Conservation (phyloP, 2,329 filamentous ascomycete species). For the Ceratocystis eucalypticola region DNA sequence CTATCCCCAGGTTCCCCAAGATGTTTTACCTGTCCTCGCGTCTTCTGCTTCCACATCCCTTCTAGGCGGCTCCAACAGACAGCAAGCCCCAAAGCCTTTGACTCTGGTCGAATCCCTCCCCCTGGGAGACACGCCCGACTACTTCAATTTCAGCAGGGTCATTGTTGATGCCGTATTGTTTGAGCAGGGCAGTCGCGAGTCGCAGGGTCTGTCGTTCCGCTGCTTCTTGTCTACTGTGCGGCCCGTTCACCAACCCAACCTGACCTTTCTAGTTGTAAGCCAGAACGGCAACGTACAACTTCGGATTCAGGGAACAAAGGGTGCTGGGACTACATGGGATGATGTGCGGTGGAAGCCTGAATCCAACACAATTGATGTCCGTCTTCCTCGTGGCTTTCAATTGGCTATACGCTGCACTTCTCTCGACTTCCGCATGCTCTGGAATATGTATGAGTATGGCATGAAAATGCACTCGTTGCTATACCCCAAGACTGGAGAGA, state of each 20-base stretch:
- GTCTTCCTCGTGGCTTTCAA: slow-evolving; percentile 61
- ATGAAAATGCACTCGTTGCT: slow-evolving; percentile 60
- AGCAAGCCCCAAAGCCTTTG: slow-evolving; percentile 36
- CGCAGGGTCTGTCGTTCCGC: slow-evolving; percentile 54
- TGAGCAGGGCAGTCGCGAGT: slow-evolving; percentile 51
- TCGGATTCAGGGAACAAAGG: slow-evolving; percentile 54
- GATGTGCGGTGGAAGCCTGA: slow-evolving; percentile 69
- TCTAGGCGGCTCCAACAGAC: slow-evolving; percentile 35
- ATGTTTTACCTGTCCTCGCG: slow-evolving; percentile 56
- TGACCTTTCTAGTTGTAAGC: slow-evolving; percentile 62
- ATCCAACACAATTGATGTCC: slow-evolving; percentile 50
- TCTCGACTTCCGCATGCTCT: slow-evolving; percentile 64
- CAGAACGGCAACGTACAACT: slow-evolving; percentile 68
- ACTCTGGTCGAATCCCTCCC: slow-evolving; percentile 51
- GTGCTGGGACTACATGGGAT: slow-evolving; percentile 60
- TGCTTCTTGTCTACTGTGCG: slow-evolving; percentile 66
- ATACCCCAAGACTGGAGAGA: slow-evolving; percentile 55
- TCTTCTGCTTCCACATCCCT: slow-evolving; percentile 27
- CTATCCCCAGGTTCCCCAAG: slow-evolving; percentile 60
- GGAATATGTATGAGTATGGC: slow-evolving; percentile 76
- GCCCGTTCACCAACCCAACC: slow-evolving; percentile 51
- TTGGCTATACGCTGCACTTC: slow-evolving; percentile 58
- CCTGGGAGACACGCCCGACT: slow-evolving; percentile 56
- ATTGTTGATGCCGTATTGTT: slow-evolving; percentile 61
- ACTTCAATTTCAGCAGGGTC: slow-evolving; percentile 69